Evolutionary conservation across 164 flowering plant species (phyloP).

Genomic region (Euptelea pleiosperma): DNA sequence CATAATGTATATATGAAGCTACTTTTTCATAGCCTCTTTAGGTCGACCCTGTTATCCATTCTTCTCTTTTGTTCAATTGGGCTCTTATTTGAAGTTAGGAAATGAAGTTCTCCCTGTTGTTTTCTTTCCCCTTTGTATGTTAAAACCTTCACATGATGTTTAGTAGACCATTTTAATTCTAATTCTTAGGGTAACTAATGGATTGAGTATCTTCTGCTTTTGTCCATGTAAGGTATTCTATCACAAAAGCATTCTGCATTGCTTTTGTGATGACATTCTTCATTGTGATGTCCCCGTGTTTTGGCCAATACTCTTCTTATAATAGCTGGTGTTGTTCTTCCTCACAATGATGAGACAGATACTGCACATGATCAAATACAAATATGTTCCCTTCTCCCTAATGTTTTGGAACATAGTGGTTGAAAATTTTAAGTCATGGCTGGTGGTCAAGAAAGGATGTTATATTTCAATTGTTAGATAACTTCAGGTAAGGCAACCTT

Average conservation of each 20-base stretch:
- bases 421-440: too few relatives aligned
- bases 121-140: background rate
- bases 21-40: too few relatives aligned
- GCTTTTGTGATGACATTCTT: constrained; percentile 81
- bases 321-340: constrained; percentile 67
- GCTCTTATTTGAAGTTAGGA: too few relatives aligned
- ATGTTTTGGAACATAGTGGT: too few relatives aligned
- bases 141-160: background rate
- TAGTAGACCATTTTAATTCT: background rate
- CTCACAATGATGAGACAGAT: constrained; percentile 83
- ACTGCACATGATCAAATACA: constrained; percentile 80
- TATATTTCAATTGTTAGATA: too few relatives aligned
- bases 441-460: too few relatives aligned
- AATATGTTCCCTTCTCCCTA: constrained; percentile 71
- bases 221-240: constrained; percentile 51
- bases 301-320: constrained; percentile 88
- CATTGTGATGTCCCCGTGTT: constrained; percentile 79
- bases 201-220: background rate
- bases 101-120: too few relatives aligned
- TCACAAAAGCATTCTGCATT: constrained; percentile 71
- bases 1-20: too few relatives aligned
- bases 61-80: too few relatives aligned
- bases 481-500: too few relatives aligned
- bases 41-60: too few relatives aligned
- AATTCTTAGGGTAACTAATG: background rate